Percentiles rank a stretch among this genome's conserved stretches.
Evolutionary conservation across 176 grass and related monocot genomes (phyloP).

Genomic region (bread wheat (Triticum aestivum)): DNA sequence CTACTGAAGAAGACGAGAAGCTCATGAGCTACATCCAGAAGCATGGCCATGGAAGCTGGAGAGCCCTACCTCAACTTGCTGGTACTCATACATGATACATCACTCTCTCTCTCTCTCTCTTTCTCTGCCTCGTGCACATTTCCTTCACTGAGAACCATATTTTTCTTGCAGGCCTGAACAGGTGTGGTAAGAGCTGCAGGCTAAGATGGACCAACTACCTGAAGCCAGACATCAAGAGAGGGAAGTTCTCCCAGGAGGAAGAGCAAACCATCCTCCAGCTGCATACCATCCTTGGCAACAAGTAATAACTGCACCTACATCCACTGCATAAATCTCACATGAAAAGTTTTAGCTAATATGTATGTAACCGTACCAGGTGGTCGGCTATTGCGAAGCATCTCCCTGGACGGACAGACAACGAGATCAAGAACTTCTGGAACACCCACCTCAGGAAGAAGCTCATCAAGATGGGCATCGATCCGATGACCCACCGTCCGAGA

Average conservation of each 20-base stretch:
- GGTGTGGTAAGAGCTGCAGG: slow-evolving; percentile 85
- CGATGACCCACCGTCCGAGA: slow-evolving; percentile 70
- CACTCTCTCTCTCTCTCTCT: neutral
- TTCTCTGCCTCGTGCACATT: neutral
- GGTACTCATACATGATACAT: slow-evolving; percentile 29
- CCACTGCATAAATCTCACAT: neutral
- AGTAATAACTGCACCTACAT: slow-evolving; percentile 36
- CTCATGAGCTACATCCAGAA: slow-evolving; percentile 63
- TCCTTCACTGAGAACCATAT: neutral
- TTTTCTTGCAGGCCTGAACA: slow-evolving; percentile 54
- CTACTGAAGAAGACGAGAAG: slow-evolving; percentile 72
- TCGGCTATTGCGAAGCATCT: slow-evolving; percentile 73
- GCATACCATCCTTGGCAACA: slow-evolving; percentile 73
- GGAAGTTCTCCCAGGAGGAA: slow-evolving; percentile 66
- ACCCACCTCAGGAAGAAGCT: slow-evolving; percentile 84
- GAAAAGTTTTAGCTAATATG: slow-evolving; percentile 22
- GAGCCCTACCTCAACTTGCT: slow-evolving; percentile 62
- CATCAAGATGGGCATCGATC: slow-evolving; percentile 84
- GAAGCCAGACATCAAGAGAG: slow-evolving; percentile 78
- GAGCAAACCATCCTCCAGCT: slow-evolving; percentile 75
- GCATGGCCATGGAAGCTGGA: slow-evolving; percentile 81
- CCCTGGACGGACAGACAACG: slow-evolving; percentile 72
- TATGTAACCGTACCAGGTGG: slow-evolving; percentile 51
- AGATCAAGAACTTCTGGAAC: slow-evolving; percentile 98
- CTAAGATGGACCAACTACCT: slow-evolving; percentile 87